These are phyloP conservation scores for Vitis cinerea DNA, from an alignment of 164 flowering plant genomes.

Conservation along the genomic window DNA sequence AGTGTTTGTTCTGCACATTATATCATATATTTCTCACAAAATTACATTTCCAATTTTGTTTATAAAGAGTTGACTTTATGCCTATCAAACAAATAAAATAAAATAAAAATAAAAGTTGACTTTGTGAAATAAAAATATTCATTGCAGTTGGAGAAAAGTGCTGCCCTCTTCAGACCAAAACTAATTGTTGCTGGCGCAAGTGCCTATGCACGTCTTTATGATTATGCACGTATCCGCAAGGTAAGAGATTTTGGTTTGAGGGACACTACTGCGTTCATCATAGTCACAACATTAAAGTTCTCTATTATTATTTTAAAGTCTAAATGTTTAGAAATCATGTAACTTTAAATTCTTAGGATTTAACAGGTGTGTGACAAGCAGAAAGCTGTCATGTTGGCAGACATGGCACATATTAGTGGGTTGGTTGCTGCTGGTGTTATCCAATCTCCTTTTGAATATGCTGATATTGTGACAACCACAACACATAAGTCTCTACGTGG, in stretches of 20 bases:
- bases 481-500: slow-evolving; percentile 99
- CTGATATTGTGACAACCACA: slow-evolving; percentile 97
- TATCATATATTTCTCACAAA: too few relatives aligned
- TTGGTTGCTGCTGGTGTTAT: slow-evolving; percentile 97
- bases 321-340: too few relatives aligned
- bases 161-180: slow-evolving; percentile 86
- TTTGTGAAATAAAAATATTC: too few relatives aligned
- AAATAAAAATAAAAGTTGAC: too few relatives aligned
- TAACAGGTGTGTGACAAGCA: slow-evolving; percentile 91
- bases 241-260: slow-evolving; percentile 26
- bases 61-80: too few relatives aligned
- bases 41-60: too few relatives aligned
- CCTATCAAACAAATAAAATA: too few relatives aligned
- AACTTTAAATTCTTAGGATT: slow-evolving; percentile 3
- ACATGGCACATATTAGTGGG: slow-evolving; percentile 99
- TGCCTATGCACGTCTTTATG: slow-evolving; percentile 97
- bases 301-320: not conserved
- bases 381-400: slow-evolving; percentile 90
- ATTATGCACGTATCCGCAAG: slow-evolving; percentile 89
- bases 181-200: slow-evolving; percentile 98
- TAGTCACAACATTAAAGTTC: not conserved
- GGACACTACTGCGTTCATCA: not conserved
- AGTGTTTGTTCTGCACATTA: too few relatives aligned
- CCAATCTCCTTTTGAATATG: slow-evolving; percentile 97
- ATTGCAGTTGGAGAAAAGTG: slow-evolving; percentile 72